A percentile compares a stretch with the other conserved stretches of the same genome.
Conservation (phyloP, 164 flowering plant species). For the Malania oleifera region DNA sequence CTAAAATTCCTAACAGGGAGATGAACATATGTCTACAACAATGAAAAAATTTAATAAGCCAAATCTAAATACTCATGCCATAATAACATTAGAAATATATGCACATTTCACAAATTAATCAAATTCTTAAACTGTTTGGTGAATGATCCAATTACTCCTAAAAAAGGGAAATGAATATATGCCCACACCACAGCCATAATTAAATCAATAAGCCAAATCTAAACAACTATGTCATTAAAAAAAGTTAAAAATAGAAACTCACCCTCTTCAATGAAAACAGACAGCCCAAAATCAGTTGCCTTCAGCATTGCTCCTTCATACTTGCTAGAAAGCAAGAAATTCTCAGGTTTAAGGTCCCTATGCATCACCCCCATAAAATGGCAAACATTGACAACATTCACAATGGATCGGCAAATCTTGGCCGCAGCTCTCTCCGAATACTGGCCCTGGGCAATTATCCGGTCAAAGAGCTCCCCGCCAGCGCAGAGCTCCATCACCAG, state of each 20-base stretch:
- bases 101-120: not conserved
- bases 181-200: not conserved
- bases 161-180: not conserved
- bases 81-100: not conserved
- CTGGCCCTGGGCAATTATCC: slow-evolving; percentile 66
- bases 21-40: no score
- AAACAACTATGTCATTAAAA: not conserved
- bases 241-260: not conserved
- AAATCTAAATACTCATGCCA: not conserved
- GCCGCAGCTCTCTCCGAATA: slow-evolving; percentile 73
- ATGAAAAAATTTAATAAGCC: not conserved
- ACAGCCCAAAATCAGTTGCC: slow-evolving; percentile 78
- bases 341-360: slow-evolving; percentile 74
- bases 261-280: slow-evolving; percentile 88
- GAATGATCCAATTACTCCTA: not conserved
- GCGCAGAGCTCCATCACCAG: slow-evolving; percentile 78
- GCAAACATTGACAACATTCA: slow-evolving; percentile 71
- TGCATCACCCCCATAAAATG: slow-evolving; percentile 87
- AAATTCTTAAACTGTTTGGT: not conserved
- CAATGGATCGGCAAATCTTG: slow-evolving; percentile 43
- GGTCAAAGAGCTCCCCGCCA: slow-evolving; percentile 77
- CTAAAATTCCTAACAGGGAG: no score
- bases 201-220: not conserved
- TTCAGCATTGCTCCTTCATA: slow-evolving; percentile 49
- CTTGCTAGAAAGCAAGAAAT: slow-evolving; percentile 64